These are phyloP conservation scores for Debaryomyces prosopidis DNA, from an alignment of 805 yeast genomes.

Conservation along the genomic window DNA sequence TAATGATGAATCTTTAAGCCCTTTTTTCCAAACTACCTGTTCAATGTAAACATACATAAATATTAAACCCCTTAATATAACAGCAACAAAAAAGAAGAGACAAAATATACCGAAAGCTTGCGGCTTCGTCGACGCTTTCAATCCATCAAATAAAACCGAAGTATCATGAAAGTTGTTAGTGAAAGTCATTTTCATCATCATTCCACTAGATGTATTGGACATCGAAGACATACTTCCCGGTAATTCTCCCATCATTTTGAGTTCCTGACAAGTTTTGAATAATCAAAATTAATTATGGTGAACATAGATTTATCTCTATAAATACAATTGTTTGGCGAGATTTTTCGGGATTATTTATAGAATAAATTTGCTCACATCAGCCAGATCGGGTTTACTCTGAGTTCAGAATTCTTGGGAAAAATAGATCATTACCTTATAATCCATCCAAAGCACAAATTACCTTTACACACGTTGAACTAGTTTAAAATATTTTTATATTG, in stretches of 20 bases:
- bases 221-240: neutral
- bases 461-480: no score
- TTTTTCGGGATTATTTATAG: no score
- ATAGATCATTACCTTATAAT: no score
- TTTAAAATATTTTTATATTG: neutral
- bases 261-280: neutral
- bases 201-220: neutral
- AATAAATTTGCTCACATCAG: no score
- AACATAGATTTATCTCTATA: neutral
- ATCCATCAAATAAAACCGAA: constrained; percentile 55
- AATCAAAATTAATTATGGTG: neutral
- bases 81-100: constrained; percentile 51
- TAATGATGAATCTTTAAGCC: constrained; percentile 5
- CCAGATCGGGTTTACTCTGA: no score
- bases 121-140: constrained; percentile 50
- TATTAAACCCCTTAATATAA: constrained; percentile 54
- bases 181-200: constrained; percentile 51
- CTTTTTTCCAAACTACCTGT: constrained; percentile 53
- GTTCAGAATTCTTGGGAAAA: no score
- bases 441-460: no score
- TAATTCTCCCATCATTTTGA: constrained; percentile 4
- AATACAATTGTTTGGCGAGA: no score
- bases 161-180: constrained; percentile 45
- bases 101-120: constrained; percentile 67
- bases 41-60: constrained; percentile 59